Conservation (phyloP, 768 basidiomycete species). For the Agrocybe pediades region DNA sequence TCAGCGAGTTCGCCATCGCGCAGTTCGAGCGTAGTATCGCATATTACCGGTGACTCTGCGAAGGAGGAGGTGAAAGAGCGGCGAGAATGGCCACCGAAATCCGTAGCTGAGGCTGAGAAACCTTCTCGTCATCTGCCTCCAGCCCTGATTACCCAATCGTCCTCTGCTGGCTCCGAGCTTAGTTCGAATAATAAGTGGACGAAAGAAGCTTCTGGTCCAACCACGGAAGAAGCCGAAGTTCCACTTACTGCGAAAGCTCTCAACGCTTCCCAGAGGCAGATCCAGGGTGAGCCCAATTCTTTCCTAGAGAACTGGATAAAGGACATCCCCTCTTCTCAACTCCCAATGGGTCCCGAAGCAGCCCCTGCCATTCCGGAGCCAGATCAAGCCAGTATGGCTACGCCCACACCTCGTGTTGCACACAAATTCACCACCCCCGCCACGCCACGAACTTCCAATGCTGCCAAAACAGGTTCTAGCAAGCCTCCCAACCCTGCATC, state of each 20-base stretch:
- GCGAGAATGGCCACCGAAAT: conserved; percentile 77
- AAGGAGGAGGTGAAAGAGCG: conserved; percentile 72
- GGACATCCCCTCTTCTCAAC: conserved; percentile 20
- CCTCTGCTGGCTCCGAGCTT: conserved; percentile 12
- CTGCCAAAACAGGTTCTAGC: conserved; percentile 22
- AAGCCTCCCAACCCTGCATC: conserved; percentile 18
- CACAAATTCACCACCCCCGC: conserved; percentile 15
- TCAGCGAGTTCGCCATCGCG: conserved; percentile 43
- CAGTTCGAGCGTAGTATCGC: conserved; percentile 68
- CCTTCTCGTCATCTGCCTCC: conserved; percentile 38
- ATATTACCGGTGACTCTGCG: conserved; percentile 61
- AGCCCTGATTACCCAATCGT: conserved; percentile 33
- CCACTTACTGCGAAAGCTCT: conserved; percentile 26
- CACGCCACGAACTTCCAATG: conserved; percentile 16
- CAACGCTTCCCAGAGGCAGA: conserved; percentile 21
- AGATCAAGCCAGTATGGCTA: conserved; percentile 7
- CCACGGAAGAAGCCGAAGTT: conserved; percentile 21
- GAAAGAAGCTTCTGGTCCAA: conserved; percentile 10
- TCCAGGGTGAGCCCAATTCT: conserved; percentile 19
- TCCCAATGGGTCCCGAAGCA: conserved; percentile 18
- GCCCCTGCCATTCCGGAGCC: conserved; percentile 1
- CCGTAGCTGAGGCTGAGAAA: conserved; percentile 32
- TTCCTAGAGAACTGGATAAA: conserved; percentile 31
- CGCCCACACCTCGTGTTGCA: conserved; percentile 13
- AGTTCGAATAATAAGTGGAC: conserved; percentile 4